These are phyloP conservation scores for Stipa capillata DNA, from an alignment of 176 grass and related monocot genomes.

Conservation along the genomic window DNA sequence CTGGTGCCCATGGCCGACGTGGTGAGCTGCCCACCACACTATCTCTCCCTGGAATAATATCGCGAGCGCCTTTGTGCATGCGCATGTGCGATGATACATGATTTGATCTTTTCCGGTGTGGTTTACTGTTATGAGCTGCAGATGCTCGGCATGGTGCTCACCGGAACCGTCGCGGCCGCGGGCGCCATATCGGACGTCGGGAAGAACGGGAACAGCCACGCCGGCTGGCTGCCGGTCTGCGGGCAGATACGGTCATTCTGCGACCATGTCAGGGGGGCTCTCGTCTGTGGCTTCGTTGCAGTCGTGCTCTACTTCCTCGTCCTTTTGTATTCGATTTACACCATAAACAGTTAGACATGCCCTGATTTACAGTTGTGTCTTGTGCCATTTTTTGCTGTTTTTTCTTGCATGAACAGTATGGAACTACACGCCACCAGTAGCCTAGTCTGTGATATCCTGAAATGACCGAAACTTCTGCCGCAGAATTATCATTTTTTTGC, in stretches of 20 bases:
- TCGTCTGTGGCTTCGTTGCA: conserved; percentile 39
- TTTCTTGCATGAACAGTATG: background rate
- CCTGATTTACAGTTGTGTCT: too few relatives aligned
- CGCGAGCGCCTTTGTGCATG: background rate
- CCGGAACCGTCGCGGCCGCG: conserved; percentile 32
- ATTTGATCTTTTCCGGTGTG: background rate
- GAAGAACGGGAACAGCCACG: conserved; percentile 65
- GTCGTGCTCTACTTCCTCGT: conserved; percentile 23
- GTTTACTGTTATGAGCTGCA: background rate
- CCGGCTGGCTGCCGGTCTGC: conserved; percentile 64
- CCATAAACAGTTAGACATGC: background rate
- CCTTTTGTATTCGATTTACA: conserved; percentile 37
- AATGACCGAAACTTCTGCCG: too few relatives aligned
- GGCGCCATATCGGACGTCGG: conserved; percentile 42
- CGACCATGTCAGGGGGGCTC: conserved; percentile 44
- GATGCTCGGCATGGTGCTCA: conserved; percentile 56
- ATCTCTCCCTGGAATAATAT: background rate
- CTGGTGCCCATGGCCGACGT: conserved; percentile 48
- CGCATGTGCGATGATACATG: too few relatives aligned
- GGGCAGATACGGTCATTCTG: conserved; percentile 42
- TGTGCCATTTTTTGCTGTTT: background rate
- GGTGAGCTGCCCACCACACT: background rate
- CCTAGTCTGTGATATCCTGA: too few relatives aligned
- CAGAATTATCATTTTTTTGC: background rate
- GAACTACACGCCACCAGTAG: background rate